Conservation (phyloP, 257 asterid species). For the Jaltomata sinuosa region DNA sequence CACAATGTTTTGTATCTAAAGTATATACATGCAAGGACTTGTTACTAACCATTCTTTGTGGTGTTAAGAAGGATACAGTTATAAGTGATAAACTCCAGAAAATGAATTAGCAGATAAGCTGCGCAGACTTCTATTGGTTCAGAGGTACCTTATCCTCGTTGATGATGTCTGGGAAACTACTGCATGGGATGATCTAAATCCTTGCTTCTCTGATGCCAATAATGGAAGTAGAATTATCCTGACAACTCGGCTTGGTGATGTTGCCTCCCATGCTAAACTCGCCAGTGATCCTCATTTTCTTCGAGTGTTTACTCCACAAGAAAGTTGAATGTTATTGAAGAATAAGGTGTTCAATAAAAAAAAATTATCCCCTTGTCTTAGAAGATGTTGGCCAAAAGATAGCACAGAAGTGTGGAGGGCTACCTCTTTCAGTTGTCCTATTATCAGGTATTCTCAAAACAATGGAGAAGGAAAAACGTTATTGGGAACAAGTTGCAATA, state of each 20-base stretch:
- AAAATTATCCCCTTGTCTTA: not conserved
- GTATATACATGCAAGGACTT: not conserved
- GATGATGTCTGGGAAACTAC: conserved; percentile 33
- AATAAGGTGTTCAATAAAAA: not conserved
- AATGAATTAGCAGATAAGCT: not conserved
- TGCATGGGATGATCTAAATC: conserved; percentile 7
- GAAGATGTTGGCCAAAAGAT: not conserved
- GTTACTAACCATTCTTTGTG: conserved; percentile 6
- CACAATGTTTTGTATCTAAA: conserved; percentile 21
- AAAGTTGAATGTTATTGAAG: conserved; percentile 23
- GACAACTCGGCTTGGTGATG: not conserved
- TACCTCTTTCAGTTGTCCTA: not conserved
- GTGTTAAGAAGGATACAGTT: not conserved
- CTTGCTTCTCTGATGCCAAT: not conserved
- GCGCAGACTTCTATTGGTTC: conserved; percentile 5
- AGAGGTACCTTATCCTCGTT: conserved; percentile 22
- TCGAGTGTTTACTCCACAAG: not conserved
- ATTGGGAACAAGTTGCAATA: too few relatives aligned
- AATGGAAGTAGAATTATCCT: conserved; percentile 24
- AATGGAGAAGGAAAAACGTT: not conserved
- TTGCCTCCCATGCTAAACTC: not conserved
- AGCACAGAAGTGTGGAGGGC: not conserved
- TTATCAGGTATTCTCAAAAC: not conserved
- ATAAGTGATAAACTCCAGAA: not conserved
- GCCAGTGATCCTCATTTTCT: not conserved